A percentile compares a stretch with the other conserved stretches of the same genome.
These are phyloP conservation scores for Phytophthora pistaciae DNA, from an alignment of 352 stramenopile genomes.

Conservation along the genomic window DNA sequence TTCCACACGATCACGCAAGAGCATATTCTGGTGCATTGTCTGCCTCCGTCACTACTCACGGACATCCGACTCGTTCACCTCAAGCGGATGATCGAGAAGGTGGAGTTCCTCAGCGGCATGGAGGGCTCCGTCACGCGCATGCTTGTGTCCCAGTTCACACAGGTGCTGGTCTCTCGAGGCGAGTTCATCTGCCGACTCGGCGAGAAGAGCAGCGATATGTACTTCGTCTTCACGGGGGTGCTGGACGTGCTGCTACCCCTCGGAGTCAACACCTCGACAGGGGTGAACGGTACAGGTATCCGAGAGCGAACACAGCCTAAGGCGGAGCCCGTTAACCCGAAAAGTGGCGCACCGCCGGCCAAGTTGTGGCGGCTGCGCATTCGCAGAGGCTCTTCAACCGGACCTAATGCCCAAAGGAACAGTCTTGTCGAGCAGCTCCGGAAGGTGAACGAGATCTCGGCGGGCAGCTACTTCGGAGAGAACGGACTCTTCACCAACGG, in stretches of 20 bases:
- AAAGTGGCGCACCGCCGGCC: constrained; percentile 9
- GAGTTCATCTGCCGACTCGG: constrained; percentile 66
- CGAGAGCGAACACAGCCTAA: not conserved
- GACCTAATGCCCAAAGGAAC: constrained; percentile 7
- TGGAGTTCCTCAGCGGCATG: constrained; percentile 65
- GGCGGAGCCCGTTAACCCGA: not conserved
- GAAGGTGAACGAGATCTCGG: constrained; percentile 60
- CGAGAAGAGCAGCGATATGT: constrained; percentile 75
- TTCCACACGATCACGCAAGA: constrained; percentile 80
- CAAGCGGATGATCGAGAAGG: constrained; percentile 70
- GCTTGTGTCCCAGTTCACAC: constrained; percentile 72
- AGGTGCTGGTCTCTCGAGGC: constrained; percentile 58
- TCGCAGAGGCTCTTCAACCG: constrained; percentile 5
- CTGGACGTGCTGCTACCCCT: constrained; percentile 49
- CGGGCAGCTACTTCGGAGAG: constrained; percentile 73
- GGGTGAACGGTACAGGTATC: constrained; percentile 1
- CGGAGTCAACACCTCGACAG: constrained; percentile 17
- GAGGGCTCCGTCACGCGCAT: constrained; percentile 66
- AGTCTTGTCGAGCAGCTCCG: constrained; percentile 33
- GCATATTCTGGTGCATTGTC: constrained; percentile 58
- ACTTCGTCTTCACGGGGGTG: constrained; percentile 70
- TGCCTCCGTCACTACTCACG: constrained; percentile 71
- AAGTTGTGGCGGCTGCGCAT: constrained; percentile 34
- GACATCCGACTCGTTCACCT: constrained; percentile 76
- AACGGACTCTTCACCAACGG: constrained; percentile 66